Evolutionary conservation across 768 basidiomycete species (phyloP).

Genomic region (Russula compacta): DNA sequence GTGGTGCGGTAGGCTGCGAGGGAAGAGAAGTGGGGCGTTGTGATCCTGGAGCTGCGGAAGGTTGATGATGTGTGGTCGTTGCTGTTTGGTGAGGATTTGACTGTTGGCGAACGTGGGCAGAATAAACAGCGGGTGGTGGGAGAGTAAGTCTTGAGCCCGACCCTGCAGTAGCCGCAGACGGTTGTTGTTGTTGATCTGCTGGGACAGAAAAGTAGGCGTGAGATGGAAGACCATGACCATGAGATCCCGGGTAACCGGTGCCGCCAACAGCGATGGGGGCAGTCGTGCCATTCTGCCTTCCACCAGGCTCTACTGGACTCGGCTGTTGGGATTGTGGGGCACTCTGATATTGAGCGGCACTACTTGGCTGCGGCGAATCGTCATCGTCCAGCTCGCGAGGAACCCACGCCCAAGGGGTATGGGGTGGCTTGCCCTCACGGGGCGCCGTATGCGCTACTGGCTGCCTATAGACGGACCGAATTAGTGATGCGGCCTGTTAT

Average conservation of each 20-base stretch:
- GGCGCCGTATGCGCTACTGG: neutral
- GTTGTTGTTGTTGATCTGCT: slow-evolving; percentile 6
- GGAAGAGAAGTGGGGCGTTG: neutral
- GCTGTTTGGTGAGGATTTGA: slow-evolving; percentile 15
- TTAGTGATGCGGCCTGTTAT: neutral
- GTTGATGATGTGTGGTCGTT: slow-evolving; percentile 1
- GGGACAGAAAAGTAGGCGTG: slow-evolving; percentile 11
- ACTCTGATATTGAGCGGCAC: slow-evolving; percentile 8
- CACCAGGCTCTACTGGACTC: neutral
- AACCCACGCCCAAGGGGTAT: slow-evolving; percentile 71
- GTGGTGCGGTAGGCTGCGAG: neutral
- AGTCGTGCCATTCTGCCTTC: neutral
- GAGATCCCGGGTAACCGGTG: slow-evolving; percentile 12
- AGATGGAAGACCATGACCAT: slow-evolving; percentile 11
- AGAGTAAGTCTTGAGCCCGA: slow-evolving; percentile 6
- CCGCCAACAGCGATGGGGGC: neutral
- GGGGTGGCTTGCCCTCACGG: slow-evolving; percentile 28
- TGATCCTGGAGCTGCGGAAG: neutral
- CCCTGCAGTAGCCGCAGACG: neutral
- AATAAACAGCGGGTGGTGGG: slow-evolving; percentile 15
- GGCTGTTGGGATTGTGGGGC: slow-evolving; percentile 19
- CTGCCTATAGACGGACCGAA: neutral
- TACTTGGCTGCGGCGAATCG: slow-evolving; percentile 20
- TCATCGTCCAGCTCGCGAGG: slow-evolving; percentile 37
- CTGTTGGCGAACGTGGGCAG: slow-evolving; percentile 14